Conservation (phyloP, 495 filamentous ascomycete genomes). For the Wilcoxina mikolae region DNA sequence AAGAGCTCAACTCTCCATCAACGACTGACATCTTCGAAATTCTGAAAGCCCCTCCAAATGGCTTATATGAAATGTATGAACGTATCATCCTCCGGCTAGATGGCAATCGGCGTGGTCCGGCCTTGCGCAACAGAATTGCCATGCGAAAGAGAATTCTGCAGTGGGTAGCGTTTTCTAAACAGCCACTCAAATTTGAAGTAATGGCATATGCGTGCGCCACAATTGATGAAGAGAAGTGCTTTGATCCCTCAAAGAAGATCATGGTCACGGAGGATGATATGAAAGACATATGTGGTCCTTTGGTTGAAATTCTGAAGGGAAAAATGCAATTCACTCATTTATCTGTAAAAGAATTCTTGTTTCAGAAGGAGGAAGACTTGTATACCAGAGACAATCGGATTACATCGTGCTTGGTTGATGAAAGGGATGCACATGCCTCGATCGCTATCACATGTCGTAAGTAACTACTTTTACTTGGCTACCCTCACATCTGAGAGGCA, state of each 20-base stretch:
- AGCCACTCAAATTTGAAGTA: background rate
- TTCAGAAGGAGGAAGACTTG: background rate
- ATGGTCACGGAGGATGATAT: no score
- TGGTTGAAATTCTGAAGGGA: background rate
- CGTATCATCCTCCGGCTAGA: conserved; percentile 5
- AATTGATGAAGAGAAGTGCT: no score
- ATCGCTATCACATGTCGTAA: background rate
- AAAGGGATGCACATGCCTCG: background rate
- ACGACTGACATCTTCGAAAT: no score
- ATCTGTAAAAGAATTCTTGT: conserved; percentile 7
- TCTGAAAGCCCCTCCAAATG: no score
- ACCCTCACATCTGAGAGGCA: no score
- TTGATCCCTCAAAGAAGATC: no score
- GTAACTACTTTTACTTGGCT: no score
- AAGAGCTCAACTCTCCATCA: no score
- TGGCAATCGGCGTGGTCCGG: background rate
- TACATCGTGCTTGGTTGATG: background rate
- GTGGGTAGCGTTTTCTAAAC: conserved; percentile 2
- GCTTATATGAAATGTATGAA: background rate
- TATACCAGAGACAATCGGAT: background rate
- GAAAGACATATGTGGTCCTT: background rate
- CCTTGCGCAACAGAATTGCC: no score
- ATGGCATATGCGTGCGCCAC: no score
- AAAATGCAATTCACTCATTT: conserved; percentile 3
- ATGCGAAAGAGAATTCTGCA: background rate